phyloP scores from a whole-genome alignment of 257 asterid species.

The Agastache rugosa region DNA sequence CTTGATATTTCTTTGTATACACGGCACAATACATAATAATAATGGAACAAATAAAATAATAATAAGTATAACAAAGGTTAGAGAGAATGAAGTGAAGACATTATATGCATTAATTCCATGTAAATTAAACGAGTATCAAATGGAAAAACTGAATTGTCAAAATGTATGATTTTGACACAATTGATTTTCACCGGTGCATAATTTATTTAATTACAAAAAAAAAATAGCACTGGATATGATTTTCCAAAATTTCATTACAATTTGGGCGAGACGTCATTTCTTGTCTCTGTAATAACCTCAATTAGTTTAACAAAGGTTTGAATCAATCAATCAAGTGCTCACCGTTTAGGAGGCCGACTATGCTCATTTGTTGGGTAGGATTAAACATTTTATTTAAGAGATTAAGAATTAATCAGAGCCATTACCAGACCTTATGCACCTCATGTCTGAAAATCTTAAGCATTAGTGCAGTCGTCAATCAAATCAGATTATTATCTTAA shows the following conservation, averaged over 20 bases:
- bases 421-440: constrained; percentile 10
- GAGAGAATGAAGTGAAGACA: no score
- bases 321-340: constrained; percentile 35
- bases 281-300: constrained; percentile 29
- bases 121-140: no score
- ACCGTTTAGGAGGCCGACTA: constrained; percentile 34
- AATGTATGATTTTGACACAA: constrained; percentile 17
- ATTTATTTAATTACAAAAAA: neutral
- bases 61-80: no score
- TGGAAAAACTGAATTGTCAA: neutral
- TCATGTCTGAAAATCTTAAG: constrained; percentile 9
- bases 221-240: neutral
- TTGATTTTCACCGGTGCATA: neutral
- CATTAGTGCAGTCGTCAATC: constrained; percentile 30
- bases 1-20: no score
- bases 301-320: constrained; percentile 26
- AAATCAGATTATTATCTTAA: constrained; percentile 31
- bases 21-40: no score
- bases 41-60: no score
- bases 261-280: constrained; percentile 35
- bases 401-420: constrained; percentile 31
- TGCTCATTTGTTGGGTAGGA: constrained; percentile 24
- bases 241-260: constrained; percentile 8
- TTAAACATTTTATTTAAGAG: constrained; percentile 17
- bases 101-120: no score